These are phyloP conservation scores for Phyllosticta ampelicida DNA, from an alignment of 2,329 filamentous ascomycete genomes.

Conservation along the genomic window DNA sequence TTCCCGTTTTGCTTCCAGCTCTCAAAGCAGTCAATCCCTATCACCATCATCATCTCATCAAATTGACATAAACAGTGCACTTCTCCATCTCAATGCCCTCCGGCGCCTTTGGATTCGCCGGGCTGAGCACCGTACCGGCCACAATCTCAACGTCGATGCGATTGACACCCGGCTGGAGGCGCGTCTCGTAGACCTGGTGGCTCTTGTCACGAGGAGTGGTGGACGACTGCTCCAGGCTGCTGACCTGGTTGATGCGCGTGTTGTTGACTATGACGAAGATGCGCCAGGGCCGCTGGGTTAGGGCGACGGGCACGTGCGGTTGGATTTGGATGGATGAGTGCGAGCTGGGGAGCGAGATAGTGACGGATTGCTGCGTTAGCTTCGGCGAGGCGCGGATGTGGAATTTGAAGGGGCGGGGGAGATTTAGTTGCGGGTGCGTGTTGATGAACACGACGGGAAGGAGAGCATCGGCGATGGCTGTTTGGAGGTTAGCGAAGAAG, in stretches of 20 bases:
- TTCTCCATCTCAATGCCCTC: slow-evolving; percentile 66
- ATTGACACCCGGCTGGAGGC: slow-evolving; percentile 62
- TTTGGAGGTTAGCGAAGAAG: background rate
- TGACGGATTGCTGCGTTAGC: slow-evolving; percentile 60
- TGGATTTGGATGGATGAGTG: slow-evolving; percentile 63
- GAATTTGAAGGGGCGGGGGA: slow-evolving; percentile 51
- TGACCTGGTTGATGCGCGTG: slow-evolving; percentile 47
- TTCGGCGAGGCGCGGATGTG: slow-evolving; percentile 55
- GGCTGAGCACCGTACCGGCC: slow-evolving; percentile 43
- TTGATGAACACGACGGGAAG: slow-evolving; percentile 4
- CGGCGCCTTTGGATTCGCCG: slow-evolving; percentile 15
- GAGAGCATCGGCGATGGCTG: slow-evolving; percentile 5
- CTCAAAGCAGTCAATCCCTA: background rate
- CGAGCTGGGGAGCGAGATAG: slow-evolving; percentile 55
- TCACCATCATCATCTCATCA: slow-evolving; percentile 34
- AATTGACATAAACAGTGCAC: slow-evolving; percentile 63
- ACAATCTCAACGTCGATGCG: slow-evolving; percentile 69
- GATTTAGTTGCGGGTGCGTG: slow-evolving; percentile 56
- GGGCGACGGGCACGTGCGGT: slow-evolving; percentile 51
- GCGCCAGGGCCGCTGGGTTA: slow-evolving; percentile 62
- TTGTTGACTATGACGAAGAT: slow-evolving; percentile 64
- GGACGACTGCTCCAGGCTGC: slow-evolving; percentile 9
- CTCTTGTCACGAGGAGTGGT: slow-evolving; percentile 31
- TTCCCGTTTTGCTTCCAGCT: too few species aligned
- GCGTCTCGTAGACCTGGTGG: slow-evolving; percentile 66